Conservation (phyloP, 257 asterid species). For the Verbascum thapsus region DNA sequence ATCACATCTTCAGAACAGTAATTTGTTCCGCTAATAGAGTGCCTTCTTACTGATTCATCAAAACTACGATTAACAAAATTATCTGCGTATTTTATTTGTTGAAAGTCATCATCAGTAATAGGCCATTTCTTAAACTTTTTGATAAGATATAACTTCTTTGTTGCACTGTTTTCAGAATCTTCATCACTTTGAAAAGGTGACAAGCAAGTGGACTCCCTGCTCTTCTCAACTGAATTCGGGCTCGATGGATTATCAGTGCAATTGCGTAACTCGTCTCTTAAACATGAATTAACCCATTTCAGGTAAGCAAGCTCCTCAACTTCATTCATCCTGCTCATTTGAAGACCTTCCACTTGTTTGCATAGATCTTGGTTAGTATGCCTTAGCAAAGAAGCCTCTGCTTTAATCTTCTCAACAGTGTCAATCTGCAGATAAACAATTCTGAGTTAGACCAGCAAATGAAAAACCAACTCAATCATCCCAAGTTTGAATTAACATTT, state of each 20-base stretch:
- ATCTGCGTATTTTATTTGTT: slow-evolving; percentile 41
- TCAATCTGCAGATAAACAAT: slow-evolving; percentile 50
- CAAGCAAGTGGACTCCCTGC: slow-evolving; percentile 58
- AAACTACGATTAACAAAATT: slow-evolving; percentile 36
- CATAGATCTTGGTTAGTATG: slow-evolving; percentile 76
- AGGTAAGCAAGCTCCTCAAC: slow-evolving; percentile 92
- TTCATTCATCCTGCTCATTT: slow-evolving; percentile 81
- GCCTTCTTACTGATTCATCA: slow-evolving; percentile 64
- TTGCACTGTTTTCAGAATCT: slow-evolving; percentile 48
- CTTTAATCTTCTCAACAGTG: slow-evolving; percentile 61
- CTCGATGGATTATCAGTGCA: slow-evolving; percentile 49
- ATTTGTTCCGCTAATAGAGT: slow-evolving; percentile 78
- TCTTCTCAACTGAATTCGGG: slow-evolving; percentile 45
- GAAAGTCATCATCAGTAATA: slow-evolving; percentile 69
- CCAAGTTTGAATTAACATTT: background rate
- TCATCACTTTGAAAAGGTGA: slow-evolving; percentile 57
- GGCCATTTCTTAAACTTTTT: slow-evolving; percentile 89
- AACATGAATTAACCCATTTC: slow-evolving; percentile 90
- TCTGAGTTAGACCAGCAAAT: slow-evolving; percentile 17
- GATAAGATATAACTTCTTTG: slow-evolving; percentile 53
- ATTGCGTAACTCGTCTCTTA: slow-evolving; percentile 68
- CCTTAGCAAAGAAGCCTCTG: slow-evolving; percentile 75
- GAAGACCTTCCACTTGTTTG: slow-evolving; percentile 97
- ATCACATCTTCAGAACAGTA: slow-evolving; percentile 53
- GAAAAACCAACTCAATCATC: slow-evolving; percentile 21